Evolutionary conservation across 192 early-diverging fungal species (phyloP).

Genomic region (Linnemannia hyalina): DNA sequence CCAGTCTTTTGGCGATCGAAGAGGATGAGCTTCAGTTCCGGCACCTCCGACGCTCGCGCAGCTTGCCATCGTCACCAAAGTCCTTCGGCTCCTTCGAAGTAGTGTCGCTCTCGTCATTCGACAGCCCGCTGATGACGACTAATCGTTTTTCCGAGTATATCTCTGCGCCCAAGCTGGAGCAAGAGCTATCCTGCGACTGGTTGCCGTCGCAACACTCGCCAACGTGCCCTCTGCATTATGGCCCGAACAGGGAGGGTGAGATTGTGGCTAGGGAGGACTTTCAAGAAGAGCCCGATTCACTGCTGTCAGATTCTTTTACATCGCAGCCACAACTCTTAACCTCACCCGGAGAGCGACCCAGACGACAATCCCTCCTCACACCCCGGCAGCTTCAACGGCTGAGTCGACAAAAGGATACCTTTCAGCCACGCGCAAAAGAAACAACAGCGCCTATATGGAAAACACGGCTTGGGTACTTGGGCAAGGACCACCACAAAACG

Average conservation of each 20-base stretch:
- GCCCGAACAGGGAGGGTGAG: background rate
- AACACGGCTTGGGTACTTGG: background rate
- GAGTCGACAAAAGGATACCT: conserved; percentile 3
- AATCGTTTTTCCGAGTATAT: background rate
- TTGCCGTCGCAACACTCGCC: background rate
- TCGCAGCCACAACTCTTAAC: background rate
- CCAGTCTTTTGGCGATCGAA: background rate
- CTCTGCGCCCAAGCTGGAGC: background rate
- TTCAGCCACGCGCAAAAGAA: background rate
- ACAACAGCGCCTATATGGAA: background rate
- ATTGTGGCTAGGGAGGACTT: background rate
- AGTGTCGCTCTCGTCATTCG: background rate
- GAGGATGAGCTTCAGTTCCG: background rate
- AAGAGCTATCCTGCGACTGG: background rate
- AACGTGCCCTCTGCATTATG: background rate
- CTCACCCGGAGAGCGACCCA: conserved; percentile 10
- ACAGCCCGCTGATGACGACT: background rate
- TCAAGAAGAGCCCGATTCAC: background rate
- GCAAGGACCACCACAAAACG: background rate
- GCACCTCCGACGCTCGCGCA: conserved; percentile 6
- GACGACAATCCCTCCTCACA: conserved; percentile 21
- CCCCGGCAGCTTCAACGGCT: conserved; percentile 22
- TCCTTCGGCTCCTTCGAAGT: conserved; percentile 1
- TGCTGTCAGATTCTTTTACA: background rate
- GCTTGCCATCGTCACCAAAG: conserved; percentile 13